Base-by-base conservation (phyloP, 305 asterid species). In the Plantago coronopus region DNA sequence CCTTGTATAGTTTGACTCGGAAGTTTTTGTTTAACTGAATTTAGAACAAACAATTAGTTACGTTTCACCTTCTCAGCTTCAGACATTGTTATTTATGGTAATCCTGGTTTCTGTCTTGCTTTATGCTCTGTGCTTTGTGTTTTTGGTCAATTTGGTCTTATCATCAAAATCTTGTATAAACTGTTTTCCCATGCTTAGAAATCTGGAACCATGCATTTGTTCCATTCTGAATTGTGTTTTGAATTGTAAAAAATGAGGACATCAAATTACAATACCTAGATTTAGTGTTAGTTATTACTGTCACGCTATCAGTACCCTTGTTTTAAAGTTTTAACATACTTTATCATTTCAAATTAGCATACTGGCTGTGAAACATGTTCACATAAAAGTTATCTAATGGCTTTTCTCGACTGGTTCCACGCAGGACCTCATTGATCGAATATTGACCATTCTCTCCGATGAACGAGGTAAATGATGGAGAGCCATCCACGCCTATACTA, bases 401-500 rank as follows among this genome's bases (percentile, higher is more conserved):
- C 70, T 67, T 54, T 21, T 47, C 16, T 57, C 27, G 11, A 44
- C 64, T 73, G 42, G 22, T 57, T 62, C 49, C 49, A 48, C 74
- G 65, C 82, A 94, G 99, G 97, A 94, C 77, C 99, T 94, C 67
- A 89, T 90, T 72, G 97, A 94, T 70, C 88, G 99, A 60, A 81
- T 94, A 79, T 63, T 87, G 76, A 76, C 83, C 46, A 66, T 79
- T 55, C 85, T 94, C 57, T 77, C 95, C 7, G 93, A 85, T 69
- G 99, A 87, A 19, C 79, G 79, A 82, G 99, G 99, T 89, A 81
- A 68, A 68, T 49, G 70, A 31, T 34, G 17, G 58, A 47, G 54
- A 47, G 54, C 55, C 7, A 17, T 58, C 50, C 55, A 57, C n/a
- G 22, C 18, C 10, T 17, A 44, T 55, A 31, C 48, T 44, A 53